Evolutionary conservation across 2,329 filamentous ascomycete genomes (phyloP).

Genomic region (Clonostachys sp.): DNA sequence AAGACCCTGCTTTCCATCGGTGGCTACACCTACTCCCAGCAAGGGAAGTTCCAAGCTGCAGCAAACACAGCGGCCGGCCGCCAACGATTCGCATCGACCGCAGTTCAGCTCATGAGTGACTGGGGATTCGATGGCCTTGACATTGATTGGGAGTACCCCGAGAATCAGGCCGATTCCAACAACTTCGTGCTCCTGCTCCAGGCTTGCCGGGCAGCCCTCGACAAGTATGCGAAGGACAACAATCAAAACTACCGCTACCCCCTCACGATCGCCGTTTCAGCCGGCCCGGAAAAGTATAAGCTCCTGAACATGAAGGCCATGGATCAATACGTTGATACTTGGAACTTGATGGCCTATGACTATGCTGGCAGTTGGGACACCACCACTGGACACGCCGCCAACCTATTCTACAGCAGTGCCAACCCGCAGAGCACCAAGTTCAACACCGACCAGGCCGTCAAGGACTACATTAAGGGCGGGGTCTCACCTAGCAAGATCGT

Average conservation of each 20-base stretch:
- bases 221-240: constrained; percentile 45
- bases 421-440: constrained; percentile 70
- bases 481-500: constrained; percentile 71
- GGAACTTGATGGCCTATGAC: constrained; percentile 87
- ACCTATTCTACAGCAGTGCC: constrained; percentile 57
- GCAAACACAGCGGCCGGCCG: constrained; percentile 68
- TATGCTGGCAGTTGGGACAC: constrained; percentile 79
- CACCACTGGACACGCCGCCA: constrained; percentile 71
- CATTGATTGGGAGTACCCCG: constrained; percentile 66
- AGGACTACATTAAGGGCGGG: constrained; percentile 62
- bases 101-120: constrained; percentile 72
- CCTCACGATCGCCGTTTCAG: constrained; percentile 59
- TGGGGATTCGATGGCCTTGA: constrained; percentile 73
- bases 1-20: constrained; percentile 85
- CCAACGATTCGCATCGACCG: constrained; percentile 64
- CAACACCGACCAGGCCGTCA: constrained; percentile 65
- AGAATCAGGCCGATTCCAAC: constrained; percentile 45
- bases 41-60: constrained; percentile 68
- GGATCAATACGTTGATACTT: constrained; percentile 65
- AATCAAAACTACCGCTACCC: constrained; percentile 46
- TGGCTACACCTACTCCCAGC: constrained; percentile 81
- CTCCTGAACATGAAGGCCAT: constrained; percentile 59
- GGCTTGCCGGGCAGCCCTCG: constrained; percentile 51
- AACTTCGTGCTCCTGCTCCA: constrained; percentile 54
- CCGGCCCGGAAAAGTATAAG: constrained; percentile 56